phyloP scores from a whole-genome alignment of 2,329 filamentous ascomycete genomes.

The Alternaria panax region DNA sequence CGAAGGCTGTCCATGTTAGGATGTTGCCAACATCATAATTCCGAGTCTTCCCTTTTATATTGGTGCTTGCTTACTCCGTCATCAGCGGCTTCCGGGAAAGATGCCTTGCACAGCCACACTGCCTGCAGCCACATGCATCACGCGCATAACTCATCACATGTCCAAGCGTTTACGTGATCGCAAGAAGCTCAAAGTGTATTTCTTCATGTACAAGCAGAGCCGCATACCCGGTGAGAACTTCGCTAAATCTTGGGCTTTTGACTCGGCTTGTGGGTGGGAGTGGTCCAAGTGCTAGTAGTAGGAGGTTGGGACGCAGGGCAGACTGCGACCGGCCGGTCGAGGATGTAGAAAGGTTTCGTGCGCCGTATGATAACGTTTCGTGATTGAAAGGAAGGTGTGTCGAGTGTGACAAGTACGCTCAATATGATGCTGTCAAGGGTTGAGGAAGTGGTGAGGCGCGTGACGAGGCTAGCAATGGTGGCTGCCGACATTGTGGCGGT shows the following conservation, averaged over 20 bases:
- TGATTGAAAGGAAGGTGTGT: background rate
- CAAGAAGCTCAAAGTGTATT: background rate
- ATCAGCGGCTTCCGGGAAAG: background rate
- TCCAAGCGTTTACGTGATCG: background rate
- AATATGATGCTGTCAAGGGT: background rate
- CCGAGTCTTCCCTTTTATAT: background rate
- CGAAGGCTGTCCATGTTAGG: background rate
- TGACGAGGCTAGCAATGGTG: background rate
- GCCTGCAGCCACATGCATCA: background rate
- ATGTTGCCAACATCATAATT: background rate
- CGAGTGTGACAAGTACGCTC: background rate
- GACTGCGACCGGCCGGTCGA: background rate
- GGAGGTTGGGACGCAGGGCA: background rate
- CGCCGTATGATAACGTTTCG: background rate
- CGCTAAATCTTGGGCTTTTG: background rate
- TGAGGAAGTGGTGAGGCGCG: background rate
- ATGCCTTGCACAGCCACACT: conserved; percentile 3
- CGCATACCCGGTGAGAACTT: background rate
- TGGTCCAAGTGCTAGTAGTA: background rate
- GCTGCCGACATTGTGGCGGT: conserved; percentile 5
- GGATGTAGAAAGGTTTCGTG: background rate
- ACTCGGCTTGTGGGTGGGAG: background rate
- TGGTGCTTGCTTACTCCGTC: background rate
- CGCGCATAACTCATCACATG: background rate
- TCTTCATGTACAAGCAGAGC: background rate